Percentiles rank a stretch among this genome's conserved stretches.
phyloP scores from a whole-genome alignment of 2,329 filamentous ascomycete species.

The Neophaeococcomyces aloes region DNA sequence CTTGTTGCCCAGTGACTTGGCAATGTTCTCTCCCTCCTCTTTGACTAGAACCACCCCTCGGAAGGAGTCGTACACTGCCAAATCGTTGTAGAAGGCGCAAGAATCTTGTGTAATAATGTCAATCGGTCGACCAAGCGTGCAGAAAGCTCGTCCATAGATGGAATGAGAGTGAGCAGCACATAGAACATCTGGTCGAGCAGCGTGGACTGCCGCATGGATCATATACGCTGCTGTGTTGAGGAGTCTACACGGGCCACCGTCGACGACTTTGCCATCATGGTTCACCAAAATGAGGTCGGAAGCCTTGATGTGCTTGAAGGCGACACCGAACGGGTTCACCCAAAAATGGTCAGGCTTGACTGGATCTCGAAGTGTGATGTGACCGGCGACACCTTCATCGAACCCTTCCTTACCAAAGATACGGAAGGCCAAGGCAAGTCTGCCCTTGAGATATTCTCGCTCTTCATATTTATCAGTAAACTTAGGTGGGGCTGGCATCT shows the following conservation, averaged over 20 bases:
- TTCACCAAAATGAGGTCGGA: conserved; percentile 60
- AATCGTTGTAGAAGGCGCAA: conserved; percentile 40
- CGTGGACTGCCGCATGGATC: conserved; percentile 45
- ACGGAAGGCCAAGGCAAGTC: conserved; percentile 46
- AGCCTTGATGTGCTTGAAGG: conserved; percentile 52
- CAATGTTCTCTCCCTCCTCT: conserved; percentile 45
- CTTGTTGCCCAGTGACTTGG: conserved; percentile 40
- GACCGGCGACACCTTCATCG: conserved; percentile 53
- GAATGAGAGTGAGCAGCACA: conserved; percentile 48
- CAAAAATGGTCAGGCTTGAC: conserved; percentile 51
- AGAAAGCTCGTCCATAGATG: conserved; percentile 40
- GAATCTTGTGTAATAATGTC: conserved; percentile 39
- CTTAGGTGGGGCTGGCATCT: conserved; percentile 24
- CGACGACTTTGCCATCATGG: conserved; percentile 50
- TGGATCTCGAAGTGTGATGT: conserved; percentile 53
- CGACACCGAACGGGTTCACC: conserved; percentile 57
- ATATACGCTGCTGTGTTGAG: conserved; percentile 42
- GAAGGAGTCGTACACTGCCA: conserved; percentile 43
- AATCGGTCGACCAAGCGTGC: conserved; percentile 31
- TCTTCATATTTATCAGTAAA: conserved; percentile 37
- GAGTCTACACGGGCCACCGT: conserved; percentile 43
- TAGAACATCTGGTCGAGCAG: conserved; percentile 44
- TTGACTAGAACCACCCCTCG: conserved; percentile 44
- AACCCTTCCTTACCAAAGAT: conserved; percentile 49
- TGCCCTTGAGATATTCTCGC: conserved; percentile 44